Evolutionary conservation across 1,139 yeast genomes (phyloP), one percentile per base, ranked within the genome.

Genomic region (Suhomyces anneliseae): DNA sequence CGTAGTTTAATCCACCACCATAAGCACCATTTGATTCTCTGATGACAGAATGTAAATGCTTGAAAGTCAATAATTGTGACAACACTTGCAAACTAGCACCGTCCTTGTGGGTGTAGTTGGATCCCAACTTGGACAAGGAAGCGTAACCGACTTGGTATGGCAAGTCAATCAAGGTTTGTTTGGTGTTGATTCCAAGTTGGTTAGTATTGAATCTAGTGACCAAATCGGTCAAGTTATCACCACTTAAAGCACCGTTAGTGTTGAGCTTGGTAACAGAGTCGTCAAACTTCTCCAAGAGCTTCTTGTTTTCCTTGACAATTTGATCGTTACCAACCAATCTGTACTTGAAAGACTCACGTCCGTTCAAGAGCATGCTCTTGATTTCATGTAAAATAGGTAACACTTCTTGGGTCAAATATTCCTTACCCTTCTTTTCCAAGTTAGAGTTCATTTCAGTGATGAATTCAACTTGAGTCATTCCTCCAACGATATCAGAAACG

Each of bases 11-110:
- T 2, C 99, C 99, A 10, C 97, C 98, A 8, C 99, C 99, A 61
- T 93, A 93, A 0, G 99, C 99, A 46, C 99, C 99, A 51, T 97
- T 97, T 58, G 93, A 83, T 64, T 93, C 99, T 56, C 99, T 81
- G 38, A 93, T 84, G 52, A 90, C 96, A 10, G 90, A 82, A 64
- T 93, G 99, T 42, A 95, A 73, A 56, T 88, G 82, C 61, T 88
- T 87, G 67, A 86, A 92, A 0, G 96, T 85, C 55, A 92, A 68
- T 47, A 93, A 66, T 58, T 87, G 95, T 1, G 97, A 79, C 45
- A 93, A 73, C 0, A 93, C 82, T 64, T 90, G 96, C 42, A 93
- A 75, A 1, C 90, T 76, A 0, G 98, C 96, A 38, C 96, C 92
- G 54, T 92, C 97, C 45, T 74, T 70, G 46, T 83, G 78, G 4